Conservation (phyloP, 2,329 filamentous ascomycete genomes). For the Curvularia hawaiiensis region DNA sequence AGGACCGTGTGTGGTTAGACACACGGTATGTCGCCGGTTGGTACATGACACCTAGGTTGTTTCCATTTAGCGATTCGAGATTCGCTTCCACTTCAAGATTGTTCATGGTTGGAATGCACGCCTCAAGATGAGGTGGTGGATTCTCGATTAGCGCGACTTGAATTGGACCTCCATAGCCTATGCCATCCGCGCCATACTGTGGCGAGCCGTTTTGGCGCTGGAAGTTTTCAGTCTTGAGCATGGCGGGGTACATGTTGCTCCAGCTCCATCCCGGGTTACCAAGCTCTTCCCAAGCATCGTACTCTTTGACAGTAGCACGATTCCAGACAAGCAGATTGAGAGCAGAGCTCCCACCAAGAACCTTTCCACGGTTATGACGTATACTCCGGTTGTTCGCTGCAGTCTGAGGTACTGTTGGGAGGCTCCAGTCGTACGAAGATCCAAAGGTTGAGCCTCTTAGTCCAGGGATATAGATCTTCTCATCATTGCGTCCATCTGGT, state of each 20-base stretch:
- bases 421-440: constrained; percentile 41
- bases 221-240: constrained; percentile 40
- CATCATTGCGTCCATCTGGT: constrained; percentile 31
- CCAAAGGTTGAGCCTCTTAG: constrained; percentile 28
- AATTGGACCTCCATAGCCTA: constrained; percentile 37
- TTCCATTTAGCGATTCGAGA: constrained; percentile 54
- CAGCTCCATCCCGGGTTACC: constrained; percentile 63
- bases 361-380: constrained; percentile 26
- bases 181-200: constrained; percentile 31
- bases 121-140: constrained; percentile 50
- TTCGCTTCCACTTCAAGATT: constrained; percentile 51
- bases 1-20: constrained; percentile 55
- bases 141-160: constrained; percentile 48
- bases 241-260: constrained; percentile 48
- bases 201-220: constrained; percentile 20
- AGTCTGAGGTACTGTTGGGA: constrained; percentile 51
- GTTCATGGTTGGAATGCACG: constrained; percentile 54
- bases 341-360: constrained; percentile 43
- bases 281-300: constrained; percentile 61
- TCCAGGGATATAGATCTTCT: constrained; percentile 28
- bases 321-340: constrained; percentile 46
- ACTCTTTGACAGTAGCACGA: constrained; percentile 40
- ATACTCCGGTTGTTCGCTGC: constrained; percentile 42
- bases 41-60: constrained; percentile 56
- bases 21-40: constrained; percentile 56